These are phyloP conservation scores for Kodamaea nitidulidarum DNA, from an alignment of 805 yeast genomes.

Conservation along the genomic window DNA sequence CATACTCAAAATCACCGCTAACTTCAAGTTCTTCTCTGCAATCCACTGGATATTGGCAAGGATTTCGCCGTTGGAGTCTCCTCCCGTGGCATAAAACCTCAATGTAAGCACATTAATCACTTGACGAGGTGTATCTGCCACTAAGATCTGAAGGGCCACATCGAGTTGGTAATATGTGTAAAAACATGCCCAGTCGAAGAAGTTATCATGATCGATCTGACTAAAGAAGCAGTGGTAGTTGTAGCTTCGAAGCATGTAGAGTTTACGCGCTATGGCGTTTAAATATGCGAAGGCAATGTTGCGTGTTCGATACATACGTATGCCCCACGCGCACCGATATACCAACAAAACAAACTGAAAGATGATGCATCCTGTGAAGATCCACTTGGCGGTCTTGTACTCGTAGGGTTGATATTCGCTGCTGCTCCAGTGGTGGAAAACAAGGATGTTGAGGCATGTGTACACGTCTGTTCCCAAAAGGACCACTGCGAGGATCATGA, in stretches of 20 bases:
- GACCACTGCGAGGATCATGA: constrained; percentile 52
- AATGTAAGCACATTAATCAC: constrained; percentile 75
- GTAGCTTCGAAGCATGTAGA: constrained; percentile 55
- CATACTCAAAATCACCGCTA: constrained; percentile 68
- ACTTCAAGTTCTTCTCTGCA: constrained; percentile 57
- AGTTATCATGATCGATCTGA: constrained; percentile 57
- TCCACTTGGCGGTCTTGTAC: constrained; percentile 58
- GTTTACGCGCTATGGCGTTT: constrained; percentile 55
- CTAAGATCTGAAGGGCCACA: constrained; percentile 54
- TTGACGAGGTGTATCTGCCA: constrained; percentile 87
- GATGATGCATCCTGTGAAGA: constrained; percentile 77
- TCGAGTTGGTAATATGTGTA: constrained; percentile 62
- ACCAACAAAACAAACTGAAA: constrained; percentile 57
- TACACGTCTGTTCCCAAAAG: constrained; percentile 67
- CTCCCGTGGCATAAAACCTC: constrained; percentile 46
- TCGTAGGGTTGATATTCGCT: constrained; percentile 43
- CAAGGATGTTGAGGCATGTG: constrained; percentile 71
- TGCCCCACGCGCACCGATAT: constrained; percentile 57
- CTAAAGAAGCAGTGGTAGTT: constrained; percentile 70
- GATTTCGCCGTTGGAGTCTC: constrained; percentile 38
- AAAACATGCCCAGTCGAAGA: constrained; percentile 65
- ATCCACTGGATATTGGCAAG: constrained; percentile 48
- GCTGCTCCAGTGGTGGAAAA: constrained; percentile 66
- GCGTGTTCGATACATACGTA: constrained; percentile 52
- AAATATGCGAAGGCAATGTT: constrained; percentile 70